Conservation (phyloP, 208 protist species). For the Crithidia expoeki region DNA sequence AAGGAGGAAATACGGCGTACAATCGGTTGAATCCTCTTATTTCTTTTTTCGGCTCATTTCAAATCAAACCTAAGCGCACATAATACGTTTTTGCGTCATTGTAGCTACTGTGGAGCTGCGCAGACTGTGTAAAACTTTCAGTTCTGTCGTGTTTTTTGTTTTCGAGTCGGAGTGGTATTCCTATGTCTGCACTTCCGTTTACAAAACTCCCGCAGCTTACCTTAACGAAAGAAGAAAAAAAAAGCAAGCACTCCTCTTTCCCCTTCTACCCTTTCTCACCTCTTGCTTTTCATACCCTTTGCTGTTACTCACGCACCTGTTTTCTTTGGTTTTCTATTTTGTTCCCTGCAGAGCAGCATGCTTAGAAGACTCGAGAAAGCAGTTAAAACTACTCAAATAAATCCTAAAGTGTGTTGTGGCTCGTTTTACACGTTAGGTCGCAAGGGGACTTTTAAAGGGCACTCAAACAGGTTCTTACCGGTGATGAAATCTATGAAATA, state of each 20-base stretch:
- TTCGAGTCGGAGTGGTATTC: neutral
- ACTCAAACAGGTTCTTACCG: no score
- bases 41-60: neutral
- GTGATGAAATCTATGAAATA: no score
- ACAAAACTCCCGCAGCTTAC: constrained; percentile 6
- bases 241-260: constrained; percentile 3
- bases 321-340: constrained; percentile 7
- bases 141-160: neutral
- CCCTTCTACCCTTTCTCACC: neutral
- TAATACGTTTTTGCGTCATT: neutral
- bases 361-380: no score
- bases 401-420: no score
- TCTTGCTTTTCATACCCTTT: constrained; percentile 1
- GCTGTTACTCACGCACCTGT: neutral
- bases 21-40: neutral
- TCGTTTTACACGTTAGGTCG: no score
- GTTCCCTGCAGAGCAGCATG: neutral
- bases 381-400: no score
- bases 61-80: neutral
- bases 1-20: constrained; percentile 8
- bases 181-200: neutral
- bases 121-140: neutral
- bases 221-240: constrained; percentile 11
- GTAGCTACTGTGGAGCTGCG: neutral
- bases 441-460: no score